Evolutionary conservation across 495 filamentous ascomycete genomes (phyloP).

Genomic region (Aspergillus cristatus): DNA sequence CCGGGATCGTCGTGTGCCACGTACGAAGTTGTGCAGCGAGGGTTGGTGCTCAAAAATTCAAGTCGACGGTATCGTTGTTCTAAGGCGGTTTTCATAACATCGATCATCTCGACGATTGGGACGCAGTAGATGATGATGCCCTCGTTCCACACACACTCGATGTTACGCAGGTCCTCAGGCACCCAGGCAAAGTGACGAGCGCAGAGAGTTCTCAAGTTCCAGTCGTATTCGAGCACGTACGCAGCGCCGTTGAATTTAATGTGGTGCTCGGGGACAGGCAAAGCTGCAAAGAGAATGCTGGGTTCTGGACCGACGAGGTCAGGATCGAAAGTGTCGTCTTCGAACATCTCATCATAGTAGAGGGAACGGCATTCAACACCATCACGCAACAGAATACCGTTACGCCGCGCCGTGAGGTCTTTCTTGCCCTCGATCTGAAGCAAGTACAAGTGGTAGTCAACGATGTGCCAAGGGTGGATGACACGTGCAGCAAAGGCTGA

Average conservation of each 20-base stretch:
- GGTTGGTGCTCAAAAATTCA: constrained; percentile 11
- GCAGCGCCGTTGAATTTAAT: constrained; percentile 7
- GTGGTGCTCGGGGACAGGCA: constrained; percentile 18
- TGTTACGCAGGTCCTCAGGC: constrained; percentile 14
- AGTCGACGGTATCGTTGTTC: constrained; percentile 4
- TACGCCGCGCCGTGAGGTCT: constrained; percentile 7
- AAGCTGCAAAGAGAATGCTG: constrained; percentile 15
- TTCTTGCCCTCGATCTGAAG: constrained; percentile 12
- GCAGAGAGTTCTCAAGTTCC: constrained; percentile 11
- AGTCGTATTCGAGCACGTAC: constrained; percentile 27
- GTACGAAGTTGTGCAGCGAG: constrained; percentile 5
- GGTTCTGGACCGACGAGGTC: constrained; percentile 7
- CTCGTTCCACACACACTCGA: constrained; percentile 20
- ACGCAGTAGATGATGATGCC: constrained; percentile 17
- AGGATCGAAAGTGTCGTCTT: constrained; percentile 4
- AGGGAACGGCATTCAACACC: constrained; percentile 17
- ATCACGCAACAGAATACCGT: constrained; percentile 17
- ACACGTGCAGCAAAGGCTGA: constrained; percentile 3
- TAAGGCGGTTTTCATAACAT: constrained; percentile 8
- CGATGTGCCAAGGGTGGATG: constrained; percentile 22
- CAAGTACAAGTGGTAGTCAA: constrained; percentile 31
- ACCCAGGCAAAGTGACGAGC: constrained; percentile 21
- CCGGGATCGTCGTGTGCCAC: constrained; percentile 16
- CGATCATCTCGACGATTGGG: constrained; percentile 9
- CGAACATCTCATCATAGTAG: constrained; percentile 12